A percentile compares a stretch with the other conserved stretches of the same genome.
These are phyloP conservation scores for Saccharomycopsis sp. DNA, from an alignment of 805 yeast species.

Conservation along the genomic window DNA sequence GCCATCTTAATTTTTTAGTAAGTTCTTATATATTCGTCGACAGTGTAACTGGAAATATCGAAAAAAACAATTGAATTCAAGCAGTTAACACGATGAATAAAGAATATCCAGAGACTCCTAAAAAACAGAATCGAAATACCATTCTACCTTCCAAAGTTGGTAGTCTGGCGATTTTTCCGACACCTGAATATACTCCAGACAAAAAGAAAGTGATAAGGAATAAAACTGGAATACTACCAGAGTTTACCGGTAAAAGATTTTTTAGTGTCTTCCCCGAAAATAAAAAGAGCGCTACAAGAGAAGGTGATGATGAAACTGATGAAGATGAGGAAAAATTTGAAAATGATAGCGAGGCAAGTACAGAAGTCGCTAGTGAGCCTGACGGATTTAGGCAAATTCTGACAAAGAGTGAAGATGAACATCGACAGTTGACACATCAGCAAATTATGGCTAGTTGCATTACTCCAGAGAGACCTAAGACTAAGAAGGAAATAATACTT, in stretches of 20 bases:
- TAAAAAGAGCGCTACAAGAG: background rate
- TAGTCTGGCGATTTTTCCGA: background rate
- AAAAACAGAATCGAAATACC: background rate
- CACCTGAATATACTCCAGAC: background rate
- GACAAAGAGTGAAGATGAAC: slow-evolving; percentile 6
- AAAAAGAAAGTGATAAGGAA: background rate
- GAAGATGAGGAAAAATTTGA: slow-evolving; percentile 6
- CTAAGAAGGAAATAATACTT: background rate
- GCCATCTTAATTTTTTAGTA: slow-evolving; percentile 1
- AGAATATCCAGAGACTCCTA: background rate
- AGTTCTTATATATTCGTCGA: no score
- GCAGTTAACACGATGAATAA: background rate
- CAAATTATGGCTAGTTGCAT: slow-evolving; percentile 6
- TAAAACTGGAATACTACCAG: background rate
- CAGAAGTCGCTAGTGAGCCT: slow-evolving; percentile 17
- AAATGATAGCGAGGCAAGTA: slow-evolving; percentile 17
- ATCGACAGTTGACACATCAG: background rate
- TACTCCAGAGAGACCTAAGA: slow-evolving; percentile 14
- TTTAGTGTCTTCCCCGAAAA: slow-evolving; percentile 3
- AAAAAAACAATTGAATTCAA: background rate
- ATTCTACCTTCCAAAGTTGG: background rate
- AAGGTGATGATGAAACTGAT: background rate
- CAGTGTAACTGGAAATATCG: background rate
- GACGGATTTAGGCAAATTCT: slow-evolving; percentile 9
- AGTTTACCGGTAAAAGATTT: slow-evolving; percentile 8